Evolutionary conservation across 768 basidiomycete genomes (phyloP), one percentile per base, ranked within the genome.

Genomic region (Boletus pseudopeckii): DNA sequence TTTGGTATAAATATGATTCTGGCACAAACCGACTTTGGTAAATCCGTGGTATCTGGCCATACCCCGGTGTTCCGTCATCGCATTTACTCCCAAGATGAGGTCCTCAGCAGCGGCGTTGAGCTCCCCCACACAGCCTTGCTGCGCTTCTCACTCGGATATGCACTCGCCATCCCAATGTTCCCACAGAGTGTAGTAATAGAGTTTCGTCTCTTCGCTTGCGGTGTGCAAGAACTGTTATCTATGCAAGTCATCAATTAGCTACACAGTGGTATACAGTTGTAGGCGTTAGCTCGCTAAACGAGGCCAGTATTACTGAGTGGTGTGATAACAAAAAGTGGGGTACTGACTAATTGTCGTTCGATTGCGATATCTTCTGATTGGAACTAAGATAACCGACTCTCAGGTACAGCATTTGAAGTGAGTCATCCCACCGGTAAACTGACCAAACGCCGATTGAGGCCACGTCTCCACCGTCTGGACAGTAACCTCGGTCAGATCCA

Each of bases 401-500:
- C 51, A 56, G 54, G 51, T 17, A 56, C 50, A 15, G 43, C 8
- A 43, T 26, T 43, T 14, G 38, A 37, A 40, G 46, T 26, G 56
- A 56, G 52, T 67, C 65, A 66, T 28, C 22, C 49, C 8, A 28
- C 28, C 65, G 65, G 64, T 36, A 2, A 58, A 18, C 20, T 39
- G 34, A 9, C 15, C 50, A 37, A 20, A 59, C 28, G 33, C 64
- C 64, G 64, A 15, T 22, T n/a, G 6, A 6, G 13, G 9, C 10
- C 5, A 52, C 49, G 48, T 45, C 26, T 10, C 26, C 10, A 26
- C 9, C 41, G 22, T 26, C 15, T 9, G 14, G 41, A 24, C 41
- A 17, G 10, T 1, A 59, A 34, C 1, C 17, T 17, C 30, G n/a
- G 15, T 20, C n/a, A 15, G 36, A 22, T 38, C 15, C 18, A n/a